phyloP scores from a whole-genome alignment of 495 filamentous ascomycete species.

The Cairneyella variabilis region DNA sequence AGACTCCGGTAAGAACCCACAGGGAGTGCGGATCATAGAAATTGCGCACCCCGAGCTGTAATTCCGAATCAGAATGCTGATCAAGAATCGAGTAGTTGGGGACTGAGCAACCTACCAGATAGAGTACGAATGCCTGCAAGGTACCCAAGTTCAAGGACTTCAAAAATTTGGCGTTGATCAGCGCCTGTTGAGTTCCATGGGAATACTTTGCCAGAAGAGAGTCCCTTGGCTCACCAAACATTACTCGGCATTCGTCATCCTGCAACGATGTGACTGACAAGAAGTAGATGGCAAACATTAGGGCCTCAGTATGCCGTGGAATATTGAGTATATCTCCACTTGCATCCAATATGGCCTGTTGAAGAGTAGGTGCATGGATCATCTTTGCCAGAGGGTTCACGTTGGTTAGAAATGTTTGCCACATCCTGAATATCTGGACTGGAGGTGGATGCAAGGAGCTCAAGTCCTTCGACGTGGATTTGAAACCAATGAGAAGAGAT shows the following conservation, averaged over 20 bases:
- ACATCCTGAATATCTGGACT: constrained; percentile 67
- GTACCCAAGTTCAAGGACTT: constrained; percentile 48
- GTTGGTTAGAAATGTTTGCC: constrained; percentile 65
- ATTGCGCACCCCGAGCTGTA: constrained; percentile 34
- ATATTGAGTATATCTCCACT: constrained; percentile 33
- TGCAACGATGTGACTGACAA: constrained; percentile 42
- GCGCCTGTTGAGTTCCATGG: constrained; percentile 40
- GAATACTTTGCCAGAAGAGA: constrained; percentile 39
- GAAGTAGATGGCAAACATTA: constrained; percentile 53
- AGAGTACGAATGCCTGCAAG: constrained; percentile 50
- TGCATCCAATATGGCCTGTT: constrained; percentile 45
- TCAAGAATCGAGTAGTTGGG: neutral
- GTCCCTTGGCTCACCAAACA: constrained; percentile 42
- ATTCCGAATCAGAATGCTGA: no score
- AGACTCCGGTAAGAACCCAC: constrained; percentile 39
- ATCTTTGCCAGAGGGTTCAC: constrained; percentile 68
- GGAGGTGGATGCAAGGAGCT: constrained; percentile 57
- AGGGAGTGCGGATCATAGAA: constrained; percentile 46
- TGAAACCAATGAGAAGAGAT: constrained; percentile 10
- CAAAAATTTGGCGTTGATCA: constrained; percentile 47
- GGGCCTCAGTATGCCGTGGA: constrained; percentile 45
- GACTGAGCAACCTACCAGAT: constrained; percentile 44
- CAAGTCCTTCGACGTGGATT: constrained; percentile 31
- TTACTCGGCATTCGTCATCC: constrained; percentile 43
- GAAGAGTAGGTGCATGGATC: constrained; percentile 63